A percentile compares a stretch with the other conserved stretches of the same genome.
Evolutionary conservation across 805 yeast genomes (phyloP).

Genomic region (Saturnispora saitoi): DNA sequence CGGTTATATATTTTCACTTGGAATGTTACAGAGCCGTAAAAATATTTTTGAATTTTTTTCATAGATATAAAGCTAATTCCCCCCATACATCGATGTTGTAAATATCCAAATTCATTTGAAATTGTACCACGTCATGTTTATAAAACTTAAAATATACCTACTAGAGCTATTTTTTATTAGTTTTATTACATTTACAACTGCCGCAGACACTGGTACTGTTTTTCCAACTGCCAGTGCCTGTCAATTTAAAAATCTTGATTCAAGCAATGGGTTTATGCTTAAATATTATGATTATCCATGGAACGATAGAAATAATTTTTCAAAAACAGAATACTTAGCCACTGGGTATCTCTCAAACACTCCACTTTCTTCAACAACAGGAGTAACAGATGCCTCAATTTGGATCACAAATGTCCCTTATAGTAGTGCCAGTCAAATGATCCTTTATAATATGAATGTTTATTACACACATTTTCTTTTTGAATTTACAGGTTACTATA

Average conservation of each 20-base stretch:
- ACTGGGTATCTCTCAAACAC: neutral
- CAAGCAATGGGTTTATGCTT: neutral
- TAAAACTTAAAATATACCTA: too few species aligned
- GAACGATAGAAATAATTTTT: too few species aligned
- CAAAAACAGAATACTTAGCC: neutral
- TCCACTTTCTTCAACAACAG: neutral
- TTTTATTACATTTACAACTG: conserved; percentile 13
- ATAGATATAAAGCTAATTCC: too few species aligned
- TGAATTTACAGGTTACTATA: conserved; percentile 14
- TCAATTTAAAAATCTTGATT: neutral
- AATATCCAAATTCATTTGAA: too few species aligned
- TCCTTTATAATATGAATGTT: neutral
- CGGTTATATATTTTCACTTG: too few species aligned
- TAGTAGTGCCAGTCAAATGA: neutral
- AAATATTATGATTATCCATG: neutral
- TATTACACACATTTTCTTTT: conserved; percentile 7
- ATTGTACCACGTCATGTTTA: too few species aligned
- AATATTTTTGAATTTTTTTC: too few species aligned
- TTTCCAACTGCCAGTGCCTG: too few species aligned
- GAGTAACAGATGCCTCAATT: neutral
- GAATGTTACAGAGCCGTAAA: too few species aligned
- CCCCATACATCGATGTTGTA: too few species aligned
- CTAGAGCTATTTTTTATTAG: too few species aligned
- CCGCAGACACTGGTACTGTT: conserved; percentile 7
- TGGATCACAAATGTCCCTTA: neutral